Base-by-base conservation (phyloP, 176 grass and related monocot species). In the Urochloa ruziziensis region DNA sequence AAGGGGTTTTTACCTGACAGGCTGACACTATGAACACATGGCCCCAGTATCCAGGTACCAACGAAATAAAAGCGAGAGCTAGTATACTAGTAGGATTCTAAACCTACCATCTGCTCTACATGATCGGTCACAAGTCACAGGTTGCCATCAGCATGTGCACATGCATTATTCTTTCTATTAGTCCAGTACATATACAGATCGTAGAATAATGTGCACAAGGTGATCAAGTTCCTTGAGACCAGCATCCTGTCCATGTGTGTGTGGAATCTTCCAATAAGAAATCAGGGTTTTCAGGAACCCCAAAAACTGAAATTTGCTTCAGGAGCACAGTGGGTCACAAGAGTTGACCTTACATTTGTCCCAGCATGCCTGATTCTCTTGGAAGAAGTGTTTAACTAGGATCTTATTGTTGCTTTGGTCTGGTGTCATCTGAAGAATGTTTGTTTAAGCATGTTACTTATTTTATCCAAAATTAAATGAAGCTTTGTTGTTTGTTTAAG, bases 291-390 rank as follows among this genome's bases (percentile, higher is more conserved):
- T 43, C 23, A 43, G 33, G 44, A 82, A 7, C 71, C 16, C 64
- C 14, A 2, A 10, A 86, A 72, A 77, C 78, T 49, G 63, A 77
- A 62, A 69, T 67, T 80, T 85, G 59, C 13, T 74, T 84, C 78
- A 29, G 44, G 29, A 57, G 18, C 25, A 53, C 77, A 35, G 5
- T 52, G 61, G 44, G 15, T 62, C 44, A 64, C 56, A 73, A 59
- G 73, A 58, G 72, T 82, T 82, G 78, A 86, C 78, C 78, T 82
- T 65, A 65, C 19, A 44, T 73, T 90, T 78, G 71, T 90, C 88
- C 77, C 44, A 64, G 18, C 21, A 54, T 81, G 53, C 25, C 61
- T 69, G 70, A 53, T 62, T 85, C 25, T 23, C 73, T 78, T 30
- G 36, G 42, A 13, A 83, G 54, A 69, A 82, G 42, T 35, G 28